Evolutionary conservation across 2,329 filamentous ascomycete species (phyloP).

Genomic region (Byssothecium circinans): DNA sequence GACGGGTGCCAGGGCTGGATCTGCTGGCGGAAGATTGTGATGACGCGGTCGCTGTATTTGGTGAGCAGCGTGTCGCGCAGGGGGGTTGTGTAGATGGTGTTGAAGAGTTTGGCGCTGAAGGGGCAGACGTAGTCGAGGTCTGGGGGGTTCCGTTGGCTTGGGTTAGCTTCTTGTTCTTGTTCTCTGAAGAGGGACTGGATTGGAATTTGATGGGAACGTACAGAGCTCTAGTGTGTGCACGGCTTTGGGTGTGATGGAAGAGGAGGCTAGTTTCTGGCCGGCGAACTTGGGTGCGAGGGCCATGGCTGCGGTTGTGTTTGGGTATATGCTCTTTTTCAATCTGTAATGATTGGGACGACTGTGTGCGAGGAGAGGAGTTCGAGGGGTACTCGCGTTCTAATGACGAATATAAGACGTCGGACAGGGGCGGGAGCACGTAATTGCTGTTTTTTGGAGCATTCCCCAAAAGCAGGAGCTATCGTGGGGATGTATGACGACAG

Average conservation of each 20-base stretch:
- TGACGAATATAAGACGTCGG: background rate
- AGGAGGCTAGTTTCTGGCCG: constrained; percentile 66
- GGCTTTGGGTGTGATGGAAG: constrained; percentile 45
- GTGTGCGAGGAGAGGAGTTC: background rate
- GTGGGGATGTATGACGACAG: constrained; percentile 27
- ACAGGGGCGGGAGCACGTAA: background rate
- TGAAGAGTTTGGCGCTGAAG: constrained; percentile 73
- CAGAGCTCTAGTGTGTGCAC: constrained; percentile 59
- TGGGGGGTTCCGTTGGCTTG: constrained; percentile 26
- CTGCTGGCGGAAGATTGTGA: constrained; percentile 86
- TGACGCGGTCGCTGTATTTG: constrained; percentile 62
- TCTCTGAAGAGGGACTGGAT: background rate
- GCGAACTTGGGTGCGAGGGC: constrained; percentile 77
- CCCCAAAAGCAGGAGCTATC: no score
- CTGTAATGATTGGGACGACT: no score
- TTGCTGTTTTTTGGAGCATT: background rate
- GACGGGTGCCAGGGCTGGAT: constrained; percentile 95
- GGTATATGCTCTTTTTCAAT: no score
- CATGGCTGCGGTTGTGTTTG: constrained; percentile 52
- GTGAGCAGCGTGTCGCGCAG: constrained; percentile 69
- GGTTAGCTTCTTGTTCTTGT: background rate
- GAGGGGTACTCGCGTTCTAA: background rate
- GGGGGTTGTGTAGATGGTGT: constrained; percentile 65
- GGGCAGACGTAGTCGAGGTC: constrained; percentile 92
- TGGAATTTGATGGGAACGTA: constrained; percentile 27